Percentiles rank a stretch among this genome's conserved stretches.
phyloP scores from a whole-genome alignment of 257 asterid species.

The Ballota nigra region DNA sequence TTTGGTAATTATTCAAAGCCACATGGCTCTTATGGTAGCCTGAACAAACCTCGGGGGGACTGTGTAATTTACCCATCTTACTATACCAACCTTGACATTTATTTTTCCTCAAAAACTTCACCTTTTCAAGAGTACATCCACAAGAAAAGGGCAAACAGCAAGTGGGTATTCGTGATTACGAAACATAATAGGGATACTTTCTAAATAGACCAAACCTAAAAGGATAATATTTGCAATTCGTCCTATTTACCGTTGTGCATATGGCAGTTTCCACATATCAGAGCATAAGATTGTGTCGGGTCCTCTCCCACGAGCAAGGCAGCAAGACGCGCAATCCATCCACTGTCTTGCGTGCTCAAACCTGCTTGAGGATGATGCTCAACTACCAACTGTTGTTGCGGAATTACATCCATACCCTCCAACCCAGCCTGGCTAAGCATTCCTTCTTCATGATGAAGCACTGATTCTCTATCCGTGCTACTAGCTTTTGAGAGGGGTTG shows the following conservation, averaged over 20 bases:
- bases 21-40: background rate
- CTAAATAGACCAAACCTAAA: background rate
- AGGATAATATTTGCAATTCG: background rate
- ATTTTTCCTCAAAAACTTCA: background rate
- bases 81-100: background rate
- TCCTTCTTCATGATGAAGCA: conserved; percentile 41
- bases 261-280: conserved; percentile 78
- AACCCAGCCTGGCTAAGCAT: conserved; percentile 30
- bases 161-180: background rate
- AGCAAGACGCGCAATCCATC: conserved; percentile 78
- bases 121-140: background rate
- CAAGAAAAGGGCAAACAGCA: background rate
- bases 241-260: conserved; percentile 72
- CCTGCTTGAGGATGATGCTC: conserved; percentile 61
- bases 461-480: conserved; percentile 28
- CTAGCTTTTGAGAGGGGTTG: conserved; percentile 31
- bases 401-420: conserved; percentile 37
- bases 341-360: conserved; percentile 43
- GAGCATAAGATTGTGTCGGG: conserved; percentile 76
- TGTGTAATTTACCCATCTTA: background rate
- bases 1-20: background rate
- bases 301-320: conserved; percentile 90
- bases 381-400: conserved; percentile 54
- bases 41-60: background rate
- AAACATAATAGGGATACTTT: background rate